A percentile compares a stretch with the other conserved stretches of the same genome.
Evolutionary conservation across 331 rosid genomes (phyloP).

Genomic region (Quercus phellos): DNA sequence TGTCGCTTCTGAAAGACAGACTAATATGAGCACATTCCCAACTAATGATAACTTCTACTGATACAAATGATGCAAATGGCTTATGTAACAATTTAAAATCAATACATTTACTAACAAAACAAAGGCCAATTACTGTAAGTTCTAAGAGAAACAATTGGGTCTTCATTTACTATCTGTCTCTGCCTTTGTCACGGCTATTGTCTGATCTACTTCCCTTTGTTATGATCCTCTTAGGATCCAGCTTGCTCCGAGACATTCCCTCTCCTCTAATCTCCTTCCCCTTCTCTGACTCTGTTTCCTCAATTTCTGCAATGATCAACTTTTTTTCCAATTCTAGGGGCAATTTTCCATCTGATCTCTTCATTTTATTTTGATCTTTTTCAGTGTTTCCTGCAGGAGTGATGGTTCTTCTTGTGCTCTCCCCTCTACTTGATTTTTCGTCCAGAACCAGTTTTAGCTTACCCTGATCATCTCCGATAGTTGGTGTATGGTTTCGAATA

Average conservation of each 20-base stretch:
- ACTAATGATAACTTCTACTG: background rate
- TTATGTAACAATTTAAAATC: background rate
- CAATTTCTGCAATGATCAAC: conserved; percentile 39
- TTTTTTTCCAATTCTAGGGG: conserved; percentile 41
- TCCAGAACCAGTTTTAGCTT: conserved; percentile 39
- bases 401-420: conserved; percentile 27
- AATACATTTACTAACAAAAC: background rate
- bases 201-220: conserved; percentile 59
- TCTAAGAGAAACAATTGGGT: background rate
- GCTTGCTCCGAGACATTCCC: conserved; percentile 35
- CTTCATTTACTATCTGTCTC: conserved; percentile 32
- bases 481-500: conserved; percentile 39
- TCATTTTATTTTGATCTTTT: conserved; percentile 29
- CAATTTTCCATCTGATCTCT: conserved; percentile 47
- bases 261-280: conserved; percentile 36
- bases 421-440: conserved; percentile 40
- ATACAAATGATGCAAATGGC: background rate
- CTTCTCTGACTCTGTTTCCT: conserved; percentile 37
- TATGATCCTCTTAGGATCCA: conserved; percentile 52
- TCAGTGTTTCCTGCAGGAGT: conserved; percentile 33
- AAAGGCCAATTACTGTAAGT: background rate
- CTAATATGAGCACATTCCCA: background rate
- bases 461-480: conserved; percentile 35
- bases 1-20: background rate
- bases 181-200: conserved; percentile 48